These are phyloP conservation scores for Puccinia hordei DNA, from an alignment of 1,284 basidiomycete species.

Conservation along the genomic window DNA sequence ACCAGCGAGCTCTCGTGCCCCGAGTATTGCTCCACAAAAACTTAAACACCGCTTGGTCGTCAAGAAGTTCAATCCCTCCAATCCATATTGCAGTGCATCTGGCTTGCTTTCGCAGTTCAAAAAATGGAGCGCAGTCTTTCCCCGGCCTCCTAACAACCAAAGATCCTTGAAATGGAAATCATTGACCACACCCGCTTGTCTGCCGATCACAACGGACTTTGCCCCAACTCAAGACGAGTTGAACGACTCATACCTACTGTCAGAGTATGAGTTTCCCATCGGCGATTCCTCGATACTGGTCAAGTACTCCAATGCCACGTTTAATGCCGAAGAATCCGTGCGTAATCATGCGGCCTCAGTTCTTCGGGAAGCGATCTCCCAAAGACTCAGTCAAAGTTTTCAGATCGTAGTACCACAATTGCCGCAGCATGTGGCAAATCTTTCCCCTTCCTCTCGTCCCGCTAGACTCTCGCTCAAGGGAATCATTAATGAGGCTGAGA, in stretches of 20 bases:
- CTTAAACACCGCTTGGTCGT: conserved; percentile 61
- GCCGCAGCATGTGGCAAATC: conserved; percentile 45
- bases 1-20: conserved; percentile 40
- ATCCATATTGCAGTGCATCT: conserved; percentile 59
- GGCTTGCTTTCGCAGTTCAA: conserved; percentile 66
- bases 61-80: conserved; percentile 67
- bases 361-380: conserved; percentile 76
- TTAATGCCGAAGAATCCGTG: conserved; percentile 68
- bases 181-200: conserved; percentile 64
- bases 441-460: conserved; percentile 52
- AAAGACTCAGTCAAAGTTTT: conserved; percentile 91
- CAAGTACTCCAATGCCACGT: conserved; percentile 57
- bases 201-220: conserved; percentile 90
- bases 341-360: conserved; percentile 58
- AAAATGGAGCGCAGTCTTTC: conserved; percentile 85
- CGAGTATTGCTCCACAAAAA: conserved; percentile 18
- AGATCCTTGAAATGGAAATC: conserved; percentile 52
- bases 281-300: conserved; percentile 58
- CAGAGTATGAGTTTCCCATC: conserved; percentile 62
- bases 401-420: conserved; percentile 71
- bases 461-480: conserved; percentile 31
- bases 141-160: conserved; percentile 65
- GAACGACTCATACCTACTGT: conserved; percentile 75
- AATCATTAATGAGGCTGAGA: conserved; percentile 52
- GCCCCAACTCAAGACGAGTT: conserved; percentile 77